phyloP scores from a whole-genome alignment of 2,329 filamentous ascomycete species.

The Botrytis medusae region DNA sequence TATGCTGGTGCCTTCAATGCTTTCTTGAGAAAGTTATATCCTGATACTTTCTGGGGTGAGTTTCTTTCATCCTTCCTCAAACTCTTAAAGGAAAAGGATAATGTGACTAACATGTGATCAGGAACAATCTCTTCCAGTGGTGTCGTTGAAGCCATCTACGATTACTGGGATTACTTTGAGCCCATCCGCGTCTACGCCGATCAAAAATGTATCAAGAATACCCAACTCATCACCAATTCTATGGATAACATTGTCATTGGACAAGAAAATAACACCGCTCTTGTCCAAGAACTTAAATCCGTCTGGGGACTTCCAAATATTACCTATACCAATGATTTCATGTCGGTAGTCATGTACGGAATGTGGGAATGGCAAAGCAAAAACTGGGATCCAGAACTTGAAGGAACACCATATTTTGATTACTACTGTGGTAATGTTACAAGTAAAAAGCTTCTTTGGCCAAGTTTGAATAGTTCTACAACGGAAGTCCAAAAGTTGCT shows the following conservation, averaged over 20 bases:
- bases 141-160: conserved; percentile 73
- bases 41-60: conserved; percentile 71
- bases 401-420: conserved; percentile 47
- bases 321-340: conserved; percentile 50
- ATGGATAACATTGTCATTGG: conserved; percentile 58
- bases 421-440: conserved; percentile 59
- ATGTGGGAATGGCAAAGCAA: conserved; percentile 54
- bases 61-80: background rate
- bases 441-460: conserved; percentile 48
- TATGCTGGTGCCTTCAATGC: conserved; percentile 81
- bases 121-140: conserved; percentile 75
- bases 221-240: conserved; percentile 59
- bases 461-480: conserved; percentile 65
- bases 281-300: conserved; percentile 48
- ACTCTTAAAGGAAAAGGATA: background rate
- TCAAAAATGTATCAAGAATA: conserved; percentile 61
- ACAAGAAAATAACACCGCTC: conserved; percentile 45
- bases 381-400: conserved; percentile 60
- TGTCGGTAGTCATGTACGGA: conserved; percentile 45
- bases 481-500: conserved; percentile 58
- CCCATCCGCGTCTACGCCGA: conserved; percentile 57
- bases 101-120: conserved; percentile 20
- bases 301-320: conserved; percentile 52
- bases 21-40: conserved; percentile 73
- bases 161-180: conserved; percentile 69